Base-by-base conservation (phyloP, 352 stramenopile species). In the Phytopythium cucurbitacearum region DNA sequence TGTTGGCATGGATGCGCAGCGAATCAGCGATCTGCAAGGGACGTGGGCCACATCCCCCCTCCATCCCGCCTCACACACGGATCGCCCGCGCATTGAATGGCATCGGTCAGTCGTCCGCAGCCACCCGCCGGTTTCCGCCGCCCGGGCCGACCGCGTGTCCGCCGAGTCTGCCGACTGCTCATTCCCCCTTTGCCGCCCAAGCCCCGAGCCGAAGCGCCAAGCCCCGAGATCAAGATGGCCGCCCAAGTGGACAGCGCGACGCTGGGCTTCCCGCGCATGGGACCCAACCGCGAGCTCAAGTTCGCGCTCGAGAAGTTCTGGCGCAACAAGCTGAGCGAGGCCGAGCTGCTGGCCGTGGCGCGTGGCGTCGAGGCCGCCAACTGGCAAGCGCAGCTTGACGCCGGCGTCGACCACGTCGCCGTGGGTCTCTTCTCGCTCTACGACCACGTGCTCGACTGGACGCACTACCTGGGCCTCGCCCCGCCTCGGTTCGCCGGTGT, bases 241-340 rank as follows among this genome's bases (percentile, higher is more conserved):
- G 57, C 81, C 54, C 43, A 71, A 39, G 71, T 92, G 15, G 78
- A 89, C 57, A 86, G 71, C 49, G 80, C 76, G 53, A 94, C 87
- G 42, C 77, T 97, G 43, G 91, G 91, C 13, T 97, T 97, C 69
- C 85, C 86, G 40, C 85, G 89, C 52, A 97, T 97, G 80, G 91
- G 91, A 21, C 87, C 85, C 28, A 96, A 96, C 69, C 85, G 91
- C 12, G 91, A 98, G 73, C 85, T 98, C 57, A 98, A 98, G 82
- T 97, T 97, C 62, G 87, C 87, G 5, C 67, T 98, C 12, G 91
- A 98, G 65, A 95, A 96, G 66, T 95, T 93, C 70, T 98, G 91
- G 91, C 85, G 85, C 58, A 71, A 84, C 51, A 87, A 89, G 55
- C 71, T 95, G 49, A 75, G 51, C 39, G 73, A 94, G 62, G 59